Evolutionary conservation across 1,284 basidiomycete genomes (phyloP).

Genomic region (Rhizoctonia solani): DNA sequence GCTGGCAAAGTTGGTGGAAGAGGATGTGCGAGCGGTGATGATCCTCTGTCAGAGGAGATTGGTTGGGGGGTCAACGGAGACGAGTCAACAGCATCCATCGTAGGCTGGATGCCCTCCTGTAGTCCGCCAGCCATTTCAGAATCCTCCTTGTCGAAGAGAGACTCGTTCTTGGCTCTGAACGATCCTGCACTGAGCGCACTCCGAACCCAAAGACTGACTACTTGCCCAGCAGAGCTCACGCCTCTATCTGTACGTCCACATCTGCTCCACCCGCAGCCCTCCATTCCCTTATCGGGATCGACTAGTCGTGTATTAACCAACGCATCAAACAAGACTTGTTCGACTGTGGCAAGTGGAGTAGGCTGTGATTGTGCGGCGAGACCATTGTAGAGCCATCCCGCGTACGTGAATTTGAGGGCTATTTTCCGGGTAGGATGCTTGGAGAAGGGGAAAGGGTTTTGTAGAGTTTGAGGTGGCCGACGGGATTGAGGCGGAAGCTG

Average conservation of each 20-base stretch:
- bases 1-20: too few relatives aligned
- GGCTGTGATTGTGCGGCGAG: constrained; percentile 77
- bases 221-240: constrained; percentile 93
- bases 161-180: background rate
- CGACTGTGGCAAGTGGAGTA: constrained; percentile 85
- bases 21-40: too few relatives aligned
- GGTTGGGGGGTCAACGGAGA: too few relatives aligned
- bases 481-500: constrained; percentile 32
- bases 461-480: constrained; percentile 27
- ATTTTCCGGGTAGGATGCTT: constrained; percentile 81
- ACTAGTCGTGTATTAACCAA: constrained; percentile 73
- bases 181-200: constrained; percentile 49
- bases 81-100: too few relatives aligned
- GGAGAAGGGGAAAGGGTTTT: constrained; percentile 59
- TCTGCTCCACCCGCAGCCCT: constrained; percentile 86
- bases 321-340: constrained; percentile 84
- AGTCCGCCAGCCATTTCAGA: too few relatives aligned
- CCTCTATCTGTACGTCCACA: constrained; percentile 96
- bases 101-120: too few relatives aligned
- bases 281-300: constrained; percentile 71
- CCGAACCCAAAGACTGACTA: constrained; percentile 88
- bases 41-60: too few relatives aligned
- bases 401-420: constrained; percentile 89
- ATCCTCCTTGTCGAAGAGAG: background rate
- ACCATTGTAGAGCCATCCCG: constrained; percentile 90